Evolutionary conservation across 306 rosid species (phyloP), one percentile per base, ranked within the genome.

Genomic region (Gastrolobium villosum): DNA sequence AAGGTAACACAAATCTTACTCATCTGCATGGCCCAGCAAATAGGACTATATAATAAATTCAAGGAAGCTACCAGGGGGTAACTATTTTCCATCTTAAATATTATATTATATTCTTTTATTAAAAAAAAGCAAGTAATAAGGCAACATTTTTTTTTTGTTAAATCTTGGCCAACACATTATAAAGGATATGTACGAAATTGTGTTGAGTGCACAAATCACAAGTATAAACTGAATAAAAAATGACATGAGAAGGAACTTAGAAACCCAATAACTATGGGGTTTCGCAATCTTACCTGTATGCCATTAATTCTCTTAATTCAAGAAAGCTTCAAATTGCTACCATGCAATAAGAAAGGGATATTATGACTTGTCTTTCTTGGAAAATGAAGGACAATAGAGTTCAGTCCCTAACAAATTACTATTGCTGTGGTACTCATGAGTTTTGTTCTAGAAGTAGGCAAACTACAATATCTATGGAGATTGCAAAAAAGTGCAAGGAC

Each of bases 311-410:
- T 9, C 83, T 65, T 14, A 63, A 40, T 62, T 69, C 77, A 74
- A 82, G 81, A 69, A 74, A 83, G 57, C 57, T 67, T 57, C 64
- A 70, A 55, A 64, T 70, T 63, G 55, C 46, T 62, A 56, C 61
- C 74, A 70, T 78, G 84, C 78, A 81, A 65, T 60, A 72, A 77
- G 77, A 72, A 75, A 81, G 70, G 7, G 81, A 40, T 75, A 70
- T 65, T 44, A 86, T 78, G 78, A 85, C 53, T 46, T 84, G 85
- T 82, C 81, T 79, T 85, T 83, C 83, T 87, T 82, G 90, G 88
- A 79, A 84, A 76, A 64, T 72, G 87, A 77, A 76, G 81, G 73
- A 55, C 74, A 15, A 10, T 43, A 60, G 71, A 72, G 82, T 64
- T 80, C 70, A 76, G 76, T 76, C 55, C 68, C 52, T 72, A 71